Conservation (phyloP, 2,329 filamentous ascomycete species). For the Aspergillus caelatus region DNA sequence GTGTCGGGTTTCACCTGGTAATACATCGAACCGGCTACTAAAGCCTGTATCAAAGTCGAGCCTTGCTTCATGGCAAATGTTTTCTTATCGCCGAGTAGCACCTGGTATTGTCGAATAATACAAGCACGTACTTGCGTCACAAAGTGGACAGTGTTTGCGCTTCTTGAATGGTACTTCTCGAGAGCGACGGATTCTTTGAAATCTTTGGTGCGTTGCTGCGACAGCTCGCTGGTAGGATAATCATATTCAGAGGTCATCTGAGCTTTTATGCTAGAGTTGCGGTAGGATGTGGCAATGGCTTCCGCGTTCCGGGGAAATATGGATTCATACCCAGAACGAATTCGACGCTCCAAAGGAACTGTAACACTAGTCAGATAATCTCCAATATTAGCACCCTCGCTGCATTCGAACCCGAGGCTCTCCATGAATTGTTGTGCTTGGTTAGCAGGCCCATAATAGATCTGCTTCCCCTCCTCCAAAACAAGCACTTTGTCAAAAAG, state of each 20-base stretch:
- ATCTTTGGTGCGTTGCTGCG: slow-evolving; percentile 53
- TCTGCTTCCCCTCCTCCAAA: slow-evolving; percentile 66
- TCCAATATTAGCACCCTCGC: slow-evolving; percentile 63
- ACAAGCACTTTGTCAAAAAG: slow-evolving; percentile 72
- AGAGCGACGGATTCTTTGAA: slow-evolving; percentile 44
- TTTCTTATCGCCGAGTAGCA: slow-evolving; percentile 65
- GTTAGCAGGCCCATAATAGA: slow-evolving; percentile 64
- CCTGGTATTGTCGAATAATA: slow-evolving; percentile 63
- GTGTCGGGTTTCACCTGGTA: slow-evolving; percentile 64
- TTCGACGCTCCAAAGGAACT: slow-evolving; percentile 54
- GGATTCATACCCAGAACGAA: slow-evolving; percentile 46
- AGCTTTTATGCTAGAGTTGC: slow-evolving; percentile 53
- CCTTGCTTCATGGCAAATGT: slow-evolving; percentile 65
- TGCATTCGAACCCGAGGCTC: slow-evolving; percentile 63
- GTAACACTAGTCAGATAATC: slow-evolving; percentile 69
- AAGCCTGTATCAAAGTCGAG: slow-evolving; percentile 59
- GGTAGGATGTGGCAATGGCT: slow-evolving; percentile 53
- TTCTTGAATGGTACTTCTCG: not conserved
- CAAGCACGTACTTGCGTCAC: slow-evolving; percentile 58
- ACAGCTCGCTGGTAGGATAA: slow-evolving; percentile 56
- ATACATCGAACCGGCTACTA: slow-evolving; percentile 68
- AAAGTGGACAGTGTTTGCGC: slow-evolving; percentile 38
- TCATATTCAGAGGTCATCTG: slow-evolving; percentile 60
- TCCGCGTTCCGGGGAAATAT: slow-evolving; percentile 49
- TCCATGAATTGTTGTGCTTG: slow-evolving; percentile 68